phyloP scores from a whole-genome alignment of 2,329 filamentous ascomycete genomes.

The Nothopassalora personata region DNA sequence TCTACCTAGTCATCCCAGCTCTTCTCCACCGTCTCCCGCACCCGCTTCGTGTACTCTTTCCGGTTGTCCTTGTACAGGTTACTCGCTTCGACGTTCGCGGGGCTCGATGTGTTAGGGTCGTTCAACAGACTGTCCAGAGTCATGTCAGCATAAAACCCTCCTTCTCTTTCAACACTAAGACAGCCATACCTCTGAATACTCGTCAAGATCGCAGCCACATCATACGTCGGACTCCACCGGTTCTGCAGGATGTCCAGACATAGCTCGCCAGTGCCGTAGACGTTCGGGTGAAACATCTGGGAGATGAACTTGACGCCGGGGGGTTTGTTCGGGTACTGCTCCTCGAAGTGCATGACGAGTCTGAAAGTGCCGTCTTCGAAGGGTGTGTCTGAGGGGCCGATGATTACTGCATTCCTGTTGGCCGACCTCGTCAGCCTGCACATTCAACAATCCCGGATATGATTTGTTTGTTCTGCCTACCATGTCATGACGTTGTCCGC shows the following conservation, averaged over 20 bases:
- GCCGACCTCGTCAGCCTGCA: background rate
- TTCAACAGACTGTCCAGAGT: conserved; percentile 71
- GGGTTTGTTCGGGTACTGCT: conserved; percentile 97
- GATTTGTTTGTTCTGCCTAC: conserved; percentile 45
- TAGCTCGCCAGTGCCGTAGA: conserved; percentile 93
- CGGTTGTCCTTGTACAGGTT: conserved; percentile 98
- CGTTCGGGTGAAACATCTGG: conserved; percentile 98
- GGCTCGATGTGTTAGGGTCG: conserved; percentile 96
- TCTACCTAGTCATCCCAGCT: conserved; percentile 75
- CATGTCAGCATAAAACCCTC: conserved; percentile 1
- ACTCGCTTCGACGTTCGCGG: conserved; percentile 94
- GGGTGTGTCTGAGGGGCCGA: conserved; percentile 90
- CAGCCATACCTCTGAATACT: conserved; percentile 81
- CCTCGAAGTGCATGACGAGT: conserved; percentile 98
- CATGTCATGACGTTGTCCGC: conserved; percentile 97
- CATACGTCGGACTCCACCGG: conserved; percentile 96
- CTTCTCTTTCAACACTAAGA: background rate
- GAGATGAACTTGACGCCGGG: conserved; percentile 98
- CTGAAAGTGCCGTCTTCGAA: conserved; percentile 98
- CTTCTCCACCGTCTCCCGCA: conserved; percentile 96
- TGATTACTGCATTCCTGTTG: conserved; percentile 92
- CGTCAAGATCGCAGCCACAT: conserved; percentile 92
- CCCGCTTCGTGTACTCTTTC: conserved; percentile 91
- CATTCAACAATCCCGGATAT: background rate
- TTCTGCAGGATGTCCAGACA: conserved; percentile 97